Evolutionary conservation across 2,329 filamentous ascomycete genomes (phyloP).

Genomic region (Claviceps citrina): DNA sequence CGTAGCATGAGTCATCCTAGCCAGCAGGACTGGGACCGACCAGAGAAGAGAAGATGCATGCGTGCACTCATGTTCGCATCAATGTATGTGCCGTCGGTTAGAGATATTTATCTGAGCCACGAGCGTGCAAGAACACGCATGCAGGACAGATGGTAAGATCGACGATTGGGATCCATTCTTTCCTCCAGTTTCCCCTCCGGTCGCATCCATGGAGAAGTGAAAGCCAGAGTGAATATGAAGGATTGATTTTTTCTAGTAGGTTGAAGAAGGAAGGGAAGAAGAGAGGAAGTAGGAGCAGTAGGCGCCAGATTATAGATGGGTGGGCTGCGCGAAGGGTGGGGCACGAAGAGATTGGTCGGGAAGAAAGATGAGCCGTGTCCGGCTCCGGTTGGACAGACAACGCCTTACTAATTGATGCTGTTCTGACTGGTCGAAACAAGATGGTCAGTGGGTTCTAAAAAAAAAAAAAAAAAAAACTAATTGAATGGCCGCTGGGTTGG

Average conservation of each 20-base stretch:
- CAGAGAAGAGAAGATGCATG: not conserved
- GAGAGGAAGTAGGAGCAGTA: no score
- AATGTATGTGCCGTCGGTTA: conserved; percentile 19
- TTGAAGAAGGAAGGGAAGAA: conserved; percentile 19
- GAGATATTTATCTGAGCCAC: conserved; percentile 22
- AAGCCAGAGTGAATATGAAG: conserved; percentile 57
- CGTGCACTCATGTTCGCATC: no score
- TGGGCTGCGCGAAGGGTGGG: not conserved
- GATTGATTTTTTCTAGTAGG: conserved; percentile 31
- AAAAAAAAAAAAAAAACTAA: no score
- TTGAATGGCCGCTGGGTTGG: no score
- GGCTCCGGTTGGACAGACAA: not conserved
- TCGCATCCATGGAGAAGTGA: conserved; percentile 35
- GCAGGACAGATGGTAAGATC: conserved; percentile 35
- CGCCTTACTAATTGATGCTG: no score
- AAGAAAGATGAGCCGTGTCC: conserved; percentile 14
- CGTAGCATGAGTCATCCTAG: no score
- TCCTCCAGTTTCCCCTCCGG: conserved; percentile 61
- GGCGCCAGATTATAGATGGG: not conserved
- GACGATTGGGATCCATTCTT: conserved; percentile 33
- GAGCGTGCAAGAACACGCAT: conserved; percentile 16
- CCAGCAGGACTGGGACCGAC: no score
- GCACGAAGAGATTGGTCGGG: conserved; percentile 8
- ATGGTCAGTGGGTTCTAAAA: no score
- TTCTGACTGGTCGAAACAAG: no score